phyloP scores from a whole-genome alignment of 2,329 filamentous ascomycete genomes.

The Nigrospora sphaerica region DNA sequence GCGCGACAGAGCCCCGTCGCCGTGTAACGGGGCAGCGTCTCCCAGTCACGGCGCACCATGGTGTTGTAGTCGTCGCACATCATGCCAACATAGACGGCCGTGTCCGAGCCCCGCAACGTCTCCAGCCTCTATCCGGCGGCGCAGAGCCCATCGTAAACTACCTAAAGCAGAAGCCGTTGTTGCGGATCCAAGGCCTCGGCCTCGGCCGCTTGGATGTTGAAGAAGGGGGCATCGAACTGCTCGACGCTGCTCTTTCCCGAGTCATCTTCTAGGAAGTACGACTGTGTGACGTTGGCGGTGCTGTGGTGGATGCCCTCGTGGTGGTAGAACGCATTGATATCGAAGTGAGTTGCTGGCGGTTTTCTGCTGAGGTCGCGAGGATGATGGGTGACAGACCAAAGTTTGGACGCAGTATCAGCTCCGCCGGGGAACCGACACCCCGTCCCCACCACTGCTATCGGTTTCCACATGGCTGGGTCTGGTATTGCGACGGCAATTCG shows the following conservation, averaged over 20 bases:
- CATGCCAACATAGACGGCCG: not conserved
- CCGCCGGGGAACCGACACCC: no score
- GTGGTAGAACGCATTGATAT: slow-evolving; percentile 15
- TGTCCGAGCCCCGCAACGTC: not conserved
- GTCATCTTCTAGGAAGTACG: slow-evolving; percentile 17
- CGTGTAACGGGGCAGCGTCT: not conserved
- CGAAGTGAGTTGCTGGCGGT: slow-evolving; percentile 14
- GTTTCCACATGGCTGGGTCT: no score
- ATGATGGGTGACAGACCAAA: not conserved
- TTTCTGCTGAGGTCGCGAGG: slow-evolving; percentile 13
- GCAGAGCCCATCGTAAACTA: not conserved
- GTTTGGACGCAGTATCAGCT: no score
- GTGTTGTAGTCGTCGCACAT: not conserved
- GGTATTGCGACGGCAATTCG: no score
- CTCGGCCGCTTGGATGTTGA: not conserved
- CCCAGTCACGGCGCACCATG: not conserved
- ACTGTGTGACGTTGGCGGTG: slow-evolving; percentile 15
- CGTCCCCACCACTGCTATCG: no score
- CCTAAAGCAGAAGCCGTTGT: not conserved
- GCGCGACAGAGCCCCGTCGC: not conserved
- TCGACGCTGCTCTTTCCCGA: slow-evolving; percentile 6
- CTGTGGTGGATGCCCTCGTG: slow-evolving; percentile 18
- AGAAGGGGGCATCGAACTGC: slow-evolving; percentile 1
- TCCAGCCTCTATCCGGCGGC: not conserved
- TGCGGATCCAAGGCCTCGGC: not conserved